A percentile compares a stretch with the other conserved stretches of the same genome.
phyloP scores from a whole-genome alignment of 2,329 filamentous ascomycete species.

The Plectosphaerella sp. region DNA sequence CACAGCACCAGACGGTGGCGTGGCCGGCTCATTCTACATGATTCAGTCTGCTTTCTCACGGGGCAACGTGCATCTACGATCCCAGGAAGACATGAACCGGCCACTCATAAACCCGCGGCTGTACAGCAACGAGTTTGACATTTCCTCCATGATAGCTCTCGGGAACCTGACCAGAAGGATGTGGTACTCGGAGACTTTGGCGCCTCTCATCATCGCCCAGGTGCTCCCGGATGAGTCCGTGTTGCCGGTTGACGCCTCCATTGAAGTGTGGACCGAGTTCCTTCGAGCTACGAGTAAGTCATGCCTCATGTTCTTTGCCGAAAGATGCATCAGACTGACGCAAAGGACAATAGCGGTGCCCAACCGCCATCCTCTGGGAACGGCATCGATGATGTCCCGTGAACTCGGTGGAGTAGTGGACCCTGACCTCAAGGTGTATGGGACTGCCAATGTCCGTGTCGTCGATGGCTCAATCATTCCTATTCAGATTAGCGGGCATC shows the following conservation, averaged over 20 bases:
- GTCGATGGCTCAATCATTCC: constrained; percentile 25
- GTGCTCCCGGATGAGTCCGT: constrained; percentile 14
- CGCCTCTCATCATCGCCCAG: constrained; percentile 17
- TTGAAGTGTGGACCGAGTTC: constrained; percentile 20
- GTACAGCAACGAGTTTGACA: constrained; percentile 29
- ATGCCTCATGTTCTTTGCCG: too few species aligned
- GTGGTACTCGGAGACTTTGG: constrained; percentile 17
- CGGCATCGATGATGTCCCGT: constrained; percentile 7
- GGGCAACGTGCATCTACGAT: constrained; percentile 32
- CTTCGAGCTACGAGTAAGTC: constrained; percentile 12
- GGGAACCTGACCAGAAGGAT: constrained; percentile 23
- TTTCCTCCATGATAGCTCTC: constrained; percentile 19
- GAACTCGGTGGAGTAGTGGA: constrained; percentile 24
- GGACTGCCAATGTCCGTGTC: constrained; percentile 18
- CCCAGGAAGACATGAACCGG: constrained; percentile 21
- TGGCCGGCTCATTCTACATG: constrained; percentile 31
- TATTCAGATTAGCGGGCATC: constrained; percentile 21
- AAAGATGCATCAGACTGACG: too few species aligned
- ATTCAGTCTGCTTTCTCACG: constrained; percentile 31
- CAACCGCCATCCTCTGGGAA: too few species aligned
- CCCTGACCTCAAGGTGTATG: constrained; percentile 23
- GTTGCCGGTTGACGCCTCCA: constrained; percentile 22
- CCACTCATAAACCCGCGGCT: constrained; percentile 33
- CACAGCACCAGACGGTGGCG: constrained; percentile 3
- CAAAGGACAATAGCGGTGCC: too few species aligned